Conservation (phyloP, 2,329 filamentous ascomycete species). For the Alternaria sp. region DNA sequence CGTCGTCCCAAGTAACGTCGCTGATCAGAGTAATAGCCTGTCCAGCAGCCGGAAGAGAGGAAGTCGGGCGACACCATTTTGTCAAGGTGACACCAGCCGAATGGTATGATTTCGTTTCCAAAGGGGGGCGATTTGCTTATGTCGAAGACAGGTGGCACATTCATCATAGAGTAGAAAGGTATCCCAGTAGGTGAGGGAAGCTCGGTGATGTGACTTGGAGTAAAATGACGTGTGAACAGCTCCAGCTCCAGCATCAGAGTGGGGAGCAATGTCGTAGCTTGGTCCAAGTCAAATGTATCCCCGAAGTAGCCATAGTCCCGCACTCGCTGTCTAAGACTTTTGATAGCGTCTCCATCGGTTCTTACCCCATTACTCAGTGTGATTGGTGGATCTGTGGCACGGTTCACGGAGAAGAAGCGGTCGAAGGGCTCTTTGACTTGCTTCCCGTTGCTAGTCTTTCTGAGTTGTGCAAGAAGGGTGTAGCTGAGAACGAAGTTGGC, state of each 20-base stretch:
- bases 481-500: slow-evolving; percentile 29
- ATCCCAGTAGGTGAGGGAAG: slow-evolving; percentile 26
- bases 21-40: slow-evolving; percentile 30
- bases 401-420: neutral
- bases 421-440: neutral
- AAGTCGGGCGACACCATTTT: slow-evolving; percentile 28
- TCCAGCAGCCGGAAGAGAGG: slow-evolving; percentile 27
- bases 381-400: neutral
- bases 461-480: slow-evolving; percentile 19
- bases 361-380: neutral
- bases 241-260: slow-evolving; percentile 16
- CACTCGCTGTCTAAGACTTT: slow-evolving; percentile 14
- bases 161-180: slow-evolving; percentile 23
- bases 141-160: slow-evolving; percentile 23
- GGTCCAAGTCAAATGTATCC: slow-evolving; percentile 9
- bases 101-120: slow-evolving; percentile 3
- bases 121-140: neutral
- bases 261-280: slow-evolving; percentile 20
- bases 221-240: neutral
- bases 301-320: slow-evolving; percentile 11
- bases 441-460: neutral
- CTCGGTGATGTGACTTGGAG: neutral
- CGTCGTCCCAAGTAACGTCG: neutral
- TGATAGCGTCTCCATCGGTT: neutral
- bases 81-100: slow-evolving; percentile 25